phyloP scores from a whole-genome alignment of 2,329 filamentous ascomycete genomes.

The Colletotrichum echinochloae region DNA sequence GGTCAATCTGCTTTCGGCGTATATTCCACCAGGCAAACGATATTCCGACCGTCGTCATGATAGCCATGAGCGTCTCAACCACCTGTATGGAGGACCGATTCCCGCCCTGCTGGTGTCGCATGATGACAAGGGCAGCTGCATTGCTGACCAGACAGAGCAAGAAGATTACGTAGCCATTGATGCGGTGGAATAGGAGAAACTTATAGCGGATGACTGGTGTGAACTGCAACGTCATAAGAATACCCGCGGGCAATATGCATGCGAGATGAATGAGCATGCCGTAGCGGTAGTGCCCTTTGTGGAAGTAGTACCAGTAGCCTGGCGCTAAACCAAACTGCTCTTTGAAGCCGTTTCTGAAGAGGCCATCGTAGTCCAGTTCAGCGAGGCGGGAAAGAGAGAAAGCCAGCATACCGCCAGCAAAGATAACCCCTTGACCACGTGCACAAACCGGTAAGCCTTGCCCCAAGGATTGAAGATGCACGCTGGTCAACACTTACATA shows the following conservation, averaged over 20 bases:
- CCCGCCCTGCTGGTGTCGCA: slow-evolving; percentile 64
- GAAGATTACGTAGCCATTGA: slow-evolving; percentile 68
- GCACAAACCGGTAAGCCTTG: background rate
- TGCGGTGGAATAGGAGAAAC: slow-evolving; percentile 65
- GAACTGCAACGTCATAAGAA: slow-evolving; percentile 62
- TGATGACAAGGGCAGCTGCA: slow-evolving; percentile 64
- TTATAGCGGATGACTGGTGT: slow-evolving; percentile 60
- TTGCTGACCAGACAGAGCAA: slow-evolving; percentile 59
- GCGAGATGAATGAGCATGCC: slow-evolving; percentile 61
- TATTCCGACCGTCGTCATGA: slow-evolving; percentile 57
- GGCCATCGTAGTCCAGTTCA: slow-evolving; percentile 57
- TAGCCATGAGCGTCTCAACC: slow-evolving; percentile 55
- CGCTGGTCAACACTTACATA: slow-evolving; percentile 1
- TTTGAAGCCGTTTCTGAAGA: slow-evolving; percentile 2
- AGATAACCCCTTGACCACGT: slow-evolving; percentile 59
- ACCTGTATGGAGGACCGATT: slow-evolving; percentile 53
- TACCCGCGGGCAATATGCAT: slow-evolving; percentile 56
- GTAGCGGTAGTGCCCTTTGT: slow-evolving; percentile 45
- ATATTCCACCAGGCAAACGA: slow-evolving; percentile 66
- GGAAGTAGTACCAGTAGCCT: slow-evolving; percentile 54
- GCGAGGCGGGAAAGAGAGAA: slow-evolving; percentile 61
- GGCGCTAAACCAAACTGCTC: slow-evolving; percentile 41
- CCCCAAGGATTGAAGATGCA: background rate
- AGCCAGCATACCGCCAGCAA: slow-evolving; percentile 57
- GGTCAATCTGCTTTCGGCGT: slow-evolving; percentile 69